Percentiles rank a stretch among this genome's conserved stretches.
phyloP scores from a whole-genome alignment of 2,329 filamentous ascomycete species.

The Knoxdaviesia proteae region DNA sequence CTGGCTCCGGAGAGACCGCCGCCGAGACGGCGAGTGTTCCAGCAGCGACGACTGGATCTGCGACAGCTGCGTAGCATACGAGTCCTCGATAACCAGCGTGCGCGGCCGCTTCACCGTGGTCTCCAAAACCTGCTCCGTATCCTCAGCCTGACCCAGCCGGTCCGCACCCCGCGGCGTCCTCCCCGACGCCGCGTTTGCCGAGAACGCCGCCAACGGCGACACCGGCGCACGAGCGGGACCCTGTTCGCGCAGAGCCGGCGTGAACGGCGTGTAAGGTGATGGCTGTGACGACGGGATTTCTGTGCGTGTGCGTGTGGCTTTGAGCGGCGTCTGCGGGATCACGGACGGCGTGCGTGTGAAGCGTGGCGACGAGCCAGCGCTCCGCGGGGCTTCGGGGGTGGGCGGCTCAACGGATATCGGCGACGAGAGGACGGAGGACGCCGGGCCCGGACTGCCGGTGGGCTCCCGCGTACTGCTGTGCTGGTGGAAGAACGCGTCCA shows the following conservation, averaged over 20 bases:
- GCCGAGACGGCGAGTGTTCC: constrained; percentile 2
- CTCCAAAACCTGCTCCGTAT: background rate
- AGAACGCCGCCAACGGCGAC: constrained; percentile 14
- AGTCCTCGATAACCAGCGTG: constrained; percentile 22
- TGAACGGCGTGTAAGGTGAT: constrained; percentile 16
- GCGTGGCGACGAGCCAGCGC: no score
- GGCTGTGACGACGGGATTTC: constrained; percentile 24
- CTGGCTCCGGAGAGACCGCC: background rate
- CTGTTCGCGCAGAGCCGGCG: constrained; percentile 18
- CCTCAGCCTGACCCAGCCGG: background rate
- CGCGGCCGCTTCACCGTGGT: constrained; percentile 7
- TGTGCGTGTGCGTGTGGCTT: constrained; percentile 10
- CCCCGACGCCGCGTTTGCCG: constrained; percentile 7
- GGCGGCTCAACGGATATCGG: no score
- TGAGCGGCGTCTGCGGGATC: constrained; percentile 20
- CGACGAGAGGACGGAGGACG: no score
- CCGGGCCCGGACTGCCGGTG: no score
- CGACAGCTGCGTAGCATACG: constrained; percentile 12
- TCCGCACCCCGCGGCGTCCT: constrained; percentile 4
- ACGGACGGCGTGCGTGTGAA: no score
- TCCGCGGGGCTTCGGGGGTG: no score
- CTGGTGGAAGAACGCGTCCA: no score
- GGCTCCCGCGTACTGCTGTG: no score
- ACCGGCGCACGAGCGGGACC: constrained; percentile 11
- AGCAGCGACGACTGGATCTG: constrained; percentile 3